Base-by-base conservation (phyloP, 352 stramenopile species). In the Globisporangium iwayamae region DNA sequence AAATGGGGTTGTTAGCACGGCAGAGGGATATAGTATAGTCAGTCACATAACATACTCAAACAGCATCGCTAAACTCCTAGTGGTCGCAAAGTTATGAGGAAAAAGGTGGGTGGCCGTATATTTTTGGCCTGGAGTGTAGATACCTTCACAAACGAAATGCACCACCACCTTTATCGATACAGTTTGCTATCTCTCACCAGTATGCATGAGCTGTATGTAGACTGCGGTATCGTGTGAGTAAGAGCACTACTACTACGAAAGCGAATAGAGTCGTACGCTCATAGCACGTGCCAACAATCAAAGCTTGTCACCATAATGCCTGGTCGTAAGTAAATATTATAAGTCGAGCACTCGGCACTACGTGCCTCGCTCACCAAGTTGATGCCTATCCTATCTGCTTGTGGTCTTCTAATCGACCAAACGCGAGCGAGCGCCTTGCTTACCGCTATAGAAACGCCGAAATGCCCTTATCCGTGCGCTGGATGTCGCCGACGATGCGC, bases 401-500 rank as follows among this genome's bases (percentile, higher is more conserved):
- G 7, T 25, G 16, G 32, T 4, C 16, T 28, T 50, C 43, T 16
- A 36, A 10, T 39, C 22, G 25, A 55, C 22, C 13, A 11, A 47
- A 47, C 14, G 41, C 47, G 48, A 53, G 18, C 16, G n/a, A 28
- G 25, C 25, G 25, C 25, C 18, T 41, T 22, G 28, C 28, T 56
- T 13, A 39, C 34, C 3, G 14, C 38, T 65, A 65, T 8, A 65
- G 39, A 22, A 65, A 65, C 30, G 60, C 60, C 25, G 60, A 50
- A 16, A 60, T 53, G 48, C 50, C 50, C 11, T 60, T 36, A 14
- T 65, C 25, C 32, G 50, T 65, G 14, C 30, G 50, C 11, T 52
- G 18, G 25, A 65, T n/a, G 51, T 60, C 60, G 11, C 60, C 60
- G 8, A 65, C 50, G 41, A 65, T 65, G 48, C 60, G 60, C 50